phyloP scores from a whole-genome alignment of 805 yeast genomes.

The Lachancea sp. region DNA sequence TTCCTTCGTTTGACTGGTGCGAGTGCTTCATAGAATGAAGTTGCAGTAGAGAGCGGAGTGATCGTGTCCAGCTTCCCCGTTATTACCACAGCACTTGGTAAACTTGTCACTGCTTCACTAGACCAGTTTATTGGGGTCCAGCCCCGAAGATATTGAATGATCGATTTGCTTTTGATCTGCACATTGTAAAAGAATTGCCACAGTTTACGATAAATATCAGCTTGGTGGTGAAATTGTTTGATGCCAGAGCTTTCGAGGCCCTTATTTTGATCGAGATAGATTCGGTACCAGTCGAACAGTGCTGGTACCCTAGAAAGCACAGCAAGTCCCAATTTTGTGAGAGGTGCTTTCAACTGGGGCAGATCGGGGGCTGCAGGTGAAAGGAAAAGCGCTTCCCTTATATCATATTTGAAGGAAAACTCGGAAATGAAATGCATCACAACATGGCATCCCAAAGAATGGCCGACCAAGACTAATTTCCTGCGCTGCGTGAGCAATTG shows the following conservation, averaged over 20 bases:
- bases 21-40: conserved; percentile 9
- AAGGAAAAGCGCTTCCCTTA: conserved; percentile 35
- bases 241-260: conserved; percentile 31
- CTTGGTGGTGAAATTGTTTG: conserved; percentile 19
- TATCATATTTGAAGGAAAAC: conserved; percentile 17
- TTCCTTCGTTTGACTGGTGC: conserved; percentile 4
- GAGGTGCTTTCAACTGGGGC: conserved; percentile 10
- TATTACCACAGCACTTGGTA: conserved; percentile 11
- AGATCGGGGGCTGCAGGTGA: conserved; percentile 41
- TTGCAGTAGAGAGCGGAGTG: conserved; percentile 17
- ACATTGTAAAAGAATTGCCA: conserved; percentile 29
- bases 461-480: conserved; percentile 47
- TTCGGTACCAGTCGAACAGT: conserved; percentile 26
- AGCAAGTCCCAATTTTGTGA: conserved; percentile 3
- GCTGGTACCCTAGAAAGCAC: conserved; percentile 18
- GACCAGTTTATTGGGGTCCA: conserved; percentile 28
- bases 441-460: conserved; percentile 66
- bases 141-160: conserved; percentile 27
- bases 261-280: conserved; percentile 25
- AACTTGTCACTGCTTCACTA: background rate
- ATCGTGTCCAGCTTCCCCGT: conserved; percentile 24
- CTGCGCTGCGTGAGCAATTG: conserved; percentile 8
- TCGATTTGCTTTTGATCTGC: conserved; percentile 24
- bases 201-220: conserved; percentile 20
- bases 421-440: conserved; percentile 39